Evolutionary conservation across 108 stramenopile species (phyloP).

Genomic region (Schizochytrium sp.): DNA sequence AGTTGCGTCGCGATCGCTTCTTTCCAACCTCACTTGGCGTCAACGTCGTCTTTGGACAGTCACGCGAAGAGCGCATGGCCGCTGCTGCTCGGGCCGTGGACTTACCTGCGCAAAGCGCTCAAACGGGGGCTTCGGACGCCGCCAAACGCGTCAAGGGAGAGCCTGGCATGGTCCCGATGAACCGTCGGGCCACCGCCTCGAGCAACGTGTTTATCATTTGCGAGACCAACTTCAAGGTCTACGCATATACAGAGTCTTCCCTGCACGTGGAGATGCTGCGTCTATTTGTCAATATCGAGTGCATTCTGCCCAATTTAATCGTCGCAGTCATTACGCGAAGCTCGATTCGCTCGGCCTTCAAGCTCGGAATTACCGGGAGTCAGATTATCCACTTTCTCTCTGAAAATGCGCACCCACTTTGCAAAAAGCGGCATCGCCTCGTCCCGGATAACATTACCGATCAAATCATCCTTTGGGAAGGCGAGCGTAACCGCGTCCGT

Average conservation of each 20-base stretch:
- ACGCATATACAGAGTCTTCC: background rate
- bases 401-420: constrained; percentile 7
- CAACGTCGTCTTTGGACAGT: background rate
- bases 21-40: background rate
- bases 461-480: constrained; percentile 5
- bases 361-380: background rate
- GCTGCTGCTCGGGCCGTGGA: background rate
- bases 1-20: background rate
- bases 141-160: background rate
- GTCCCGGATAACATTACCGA: constrained; percentile 12
- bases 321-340: background rate
- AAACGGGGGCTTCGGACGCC: background rate
- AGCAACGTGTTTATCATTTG: background rate
- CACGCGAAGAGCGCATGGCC: background rate
- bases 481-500: background rate
- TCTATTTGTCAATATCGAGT: background rate
- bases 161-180: background rate
- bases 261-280: background rate
- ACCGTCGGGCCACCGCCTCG: background rate
- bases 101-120: background rate
- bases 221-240: constrained; percentile 8
- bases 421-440: background rate
- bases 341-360: background rate
- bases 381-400: background rate
- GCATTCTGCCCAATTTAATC: background rate